A percentile compares a stretch with the other conserved stretches of the same genome.
Conservation (phyloP, 768 basidiomycete species). For the Psilocybe azurescens region DNA sequence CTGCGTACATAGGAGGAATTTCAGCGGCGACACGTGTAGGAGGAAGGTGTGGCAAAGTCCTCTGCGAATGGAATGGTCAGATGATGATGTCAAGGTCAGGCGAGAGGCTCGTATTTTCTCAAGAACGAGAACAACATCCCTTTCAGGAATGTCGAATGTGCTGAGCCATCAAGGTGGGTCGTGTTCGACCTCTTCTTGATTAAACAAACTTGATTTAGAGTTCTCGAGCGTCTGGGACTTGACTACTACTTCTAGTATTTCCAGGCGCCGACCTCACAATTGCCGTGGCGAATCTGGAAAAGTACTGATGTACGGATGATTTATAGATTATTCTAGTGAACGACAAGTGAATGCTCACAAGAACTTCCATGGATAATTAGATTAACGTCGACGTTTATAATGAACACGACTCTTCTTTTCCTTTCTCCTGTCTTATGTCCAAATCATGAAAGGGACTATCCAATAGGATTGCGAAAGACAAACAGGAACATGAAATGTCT, state of each 20-base stretch:
- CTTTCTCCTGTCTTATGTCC: neutral
- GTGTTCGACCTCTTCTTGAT: neutral
- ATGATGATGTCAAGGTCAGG: slow-evolving; percentile 21
- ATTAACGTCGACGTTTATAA: neutral
- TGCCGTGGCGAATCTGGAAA: slow-evolving; percentile 8
- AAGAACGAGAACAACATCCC: slow-evolving; percentile 1
- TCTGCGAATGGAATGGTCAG: slow-evolving; percentile 18
- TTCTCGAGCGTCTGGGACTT: slow-evolving; percentile 16
- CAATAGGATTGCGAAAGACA: too few relatives aligned
- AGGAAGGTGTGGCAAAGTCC: neutral
- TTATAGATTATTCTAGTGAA: neutral
- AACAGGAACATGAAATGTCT: neutral
- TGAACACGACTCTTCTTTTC: neutral
- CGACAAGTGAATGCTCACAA: neutral
- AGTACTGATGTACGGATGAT: slow-evolving; percentile 12
- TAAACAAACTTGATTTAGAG: slow-evolving; percentile 3
- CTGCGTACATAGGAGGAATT: slow-evolving; percentile 6
- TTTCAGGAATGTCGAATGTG: slow-evolving; percentile 13
- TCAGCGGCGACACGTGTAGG: slow-evolving; percentile 11
- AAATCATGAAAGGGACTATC: neutral
- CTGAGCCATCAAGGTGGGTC: slow-evolving; percentile 17
- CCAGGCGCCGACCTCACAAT: slow-evolving; percentile 1
- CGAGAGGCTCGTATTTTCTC: slow-evolving; percentile 8
- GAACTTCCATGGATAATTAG: neutral
- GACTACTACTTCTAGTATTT: neutral